phyloP scores from a whole-genome alignment of 345 rosid species.

The Limnanthes douglasii region DNA sequence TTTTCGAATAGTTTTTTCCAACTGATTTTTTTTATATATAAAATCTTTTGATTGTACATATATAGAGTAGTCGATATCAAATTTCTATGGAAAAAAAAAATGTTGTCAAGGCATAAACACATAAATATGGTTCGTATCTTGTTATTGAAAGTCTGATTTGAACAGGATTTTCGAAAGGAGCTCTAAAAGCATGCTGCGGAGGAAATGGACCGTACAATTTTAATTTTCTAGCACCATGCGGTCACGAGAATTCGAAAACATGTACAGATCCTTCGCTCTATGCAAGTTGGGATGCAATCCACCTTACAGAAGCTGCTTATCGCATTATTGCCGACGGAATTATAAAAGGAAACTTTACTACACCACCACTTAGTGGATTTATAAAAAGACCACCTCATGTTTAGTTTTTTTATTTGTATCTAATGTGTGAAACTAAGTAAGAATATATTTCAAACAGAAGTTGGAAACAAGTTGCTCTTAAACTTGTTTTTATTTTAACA shows the following conservation, averaged over 20 bases:
- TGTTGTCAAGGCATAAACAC: not conserved
- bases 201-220: conserved; percentile 56
- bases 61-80: not conserved
- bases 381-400: no score
- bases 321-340: conserved; percentile 25
- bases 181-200: conserved; percentile 42
- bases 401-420: no score
- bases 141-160: no score
- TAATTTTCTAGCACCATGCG: conserved; percentile 33
- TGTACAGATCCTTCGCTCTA: conserved; percentile 27
- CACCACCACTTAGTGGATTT: conserved; percentile 16
- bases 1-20: no score
- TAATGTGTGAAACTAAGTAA: no score
- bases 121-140: not conserved
- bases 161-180: conserved; percentile 28
- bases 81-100: not conserved
- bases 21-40: not conserved
- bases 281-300: conserved; percentile 67
- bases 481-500: no score
- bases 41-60: conserved; percentile 4
- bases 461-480: no score
- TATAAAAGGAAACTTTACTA: conserved; percentile 17
- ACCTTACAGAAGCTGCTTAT: conserved; percentile 61
- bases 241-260: conserved; percentile 29
- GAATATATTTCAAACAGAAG: no score